Evolutionary conservation across 352 stramenopile genomes (phyloP).

Genomic region (Halophytophthora polymorphica): DNA sequence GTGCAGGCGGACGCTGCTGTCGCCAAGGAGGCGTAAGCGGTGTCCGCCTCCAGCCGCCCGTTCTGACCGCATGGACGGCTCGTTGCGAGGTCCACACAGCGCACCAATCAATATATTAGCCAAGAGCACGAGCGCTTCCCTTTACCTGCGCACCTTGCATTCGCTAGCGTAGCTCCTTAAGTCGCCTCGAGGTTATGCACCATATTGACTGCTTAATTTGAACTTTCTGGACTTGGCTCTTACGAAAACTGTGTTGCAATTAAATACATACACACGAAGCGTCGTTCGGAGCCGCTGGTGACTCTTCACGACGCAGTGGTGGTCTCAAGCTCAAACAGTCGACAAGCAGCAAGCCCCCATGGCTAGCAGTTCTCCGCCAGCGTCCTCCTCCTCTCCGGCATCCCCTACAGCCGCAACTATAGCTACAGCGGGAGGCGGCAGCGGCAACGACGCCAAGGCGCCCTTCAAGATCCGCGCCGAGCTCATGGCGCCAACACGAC

Average conservation of each 20-base stretch:
- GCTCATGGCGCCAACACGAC: conserved; percentile 32
- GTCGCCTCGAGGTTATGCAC: too few species aligned
- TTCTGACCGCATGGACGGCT: not conserved
- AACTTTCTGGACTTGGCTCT: too few species aligned
- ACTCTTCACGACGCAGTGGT: too few species aligned
- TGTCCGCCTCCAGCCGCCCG: not conserved
- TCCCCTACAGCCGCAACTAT: not conserved
- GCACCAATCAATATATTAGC: not conserved
- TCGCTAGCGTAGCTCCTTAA: too few species aligned
- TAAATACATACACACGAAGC: too few species aligned
- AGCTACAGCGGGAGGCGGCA: conserved; percentile 1
- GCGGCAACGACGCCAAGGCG: conserved; percentile 17
- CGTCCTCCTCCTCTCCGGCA: not conserved
- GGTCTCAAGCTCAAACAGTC: too few species aligned
- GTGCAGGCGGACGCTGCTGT: conserved; percentile 4
- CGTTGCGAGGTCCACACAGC: not conserved
- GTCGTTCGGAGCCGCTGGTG: too few species aligned
- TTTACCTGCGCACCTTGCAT: too few species aligned
- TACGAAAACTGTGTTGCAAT: too few species aligned
- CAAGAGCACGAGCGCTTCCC: too few species aligned
- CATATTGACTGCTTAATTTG: too few species aligned
- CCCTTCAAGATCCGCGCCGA: conserved; percentile 39
- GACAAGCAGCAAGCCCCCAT: conserved; percentile 1
- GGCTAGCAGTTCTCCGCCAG: not conserved
- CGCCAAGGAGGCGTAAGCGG: conserved; percentile 18